Conservation (phyloP, 2,329 filamentous ascomycete species). For the Cercospora sesami region DNA sequence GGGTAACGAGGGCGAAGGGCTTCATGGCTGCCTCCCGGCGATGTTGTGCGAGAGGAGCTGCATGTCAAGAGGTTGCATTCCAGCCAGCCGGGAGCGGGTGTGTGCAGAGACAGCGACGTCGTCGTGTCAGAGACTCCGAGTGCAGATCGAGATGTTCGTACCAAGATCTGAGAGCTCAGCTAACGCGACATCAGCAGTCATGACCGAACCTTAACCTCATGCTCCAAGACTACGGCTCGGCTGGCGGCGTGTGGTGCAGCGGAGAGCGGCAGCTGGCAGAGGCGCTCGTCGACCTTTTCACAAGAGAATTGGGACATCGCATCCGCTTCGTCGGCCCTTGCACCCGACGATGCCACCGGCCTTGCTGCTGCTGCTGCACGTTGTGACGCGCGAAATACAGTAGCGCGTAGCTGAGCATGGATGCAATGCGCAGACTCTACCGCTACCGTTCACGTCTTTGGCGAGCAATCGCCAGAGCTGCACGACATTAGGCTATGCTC, state of each 20-base stretch:
- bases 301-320: neutral
- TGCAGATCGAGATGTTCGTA: constrained; percentile 2
- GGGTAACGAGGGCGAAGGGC: constrained; percentile 56
- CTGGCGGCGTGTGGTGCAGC: neutral
- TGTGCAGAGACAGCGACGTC: neutral
- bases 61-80: neutral
- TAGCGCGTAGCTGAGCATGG: neutral
- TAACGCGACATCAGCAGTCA: neutral
- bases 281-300: neutral
- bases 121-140: constrained; percentile 11
- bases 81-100: neutral
- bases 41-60: neutral
- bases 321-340: constrained; percentile 1
- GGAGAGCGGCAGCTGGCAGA: neutral
- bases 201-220: neutral
- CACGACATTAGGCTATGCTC: neutral
- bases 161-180: neutral
- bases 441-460: neutral
- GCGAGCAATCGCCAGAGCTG: neutral
- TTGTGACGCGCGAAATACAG: neutral
- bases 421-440: neutral
- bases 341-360: neutral
- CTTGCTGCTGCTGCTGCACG: neutral
- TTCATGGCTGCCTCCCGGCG: constrained; percentile 37
- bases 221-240: neutral